These are phyloP conservation scores for Colletotrichum filicis DNA, from an alignment of 2,329 filamentous ascomycete species.

Conservation along the genomic window DNA sequence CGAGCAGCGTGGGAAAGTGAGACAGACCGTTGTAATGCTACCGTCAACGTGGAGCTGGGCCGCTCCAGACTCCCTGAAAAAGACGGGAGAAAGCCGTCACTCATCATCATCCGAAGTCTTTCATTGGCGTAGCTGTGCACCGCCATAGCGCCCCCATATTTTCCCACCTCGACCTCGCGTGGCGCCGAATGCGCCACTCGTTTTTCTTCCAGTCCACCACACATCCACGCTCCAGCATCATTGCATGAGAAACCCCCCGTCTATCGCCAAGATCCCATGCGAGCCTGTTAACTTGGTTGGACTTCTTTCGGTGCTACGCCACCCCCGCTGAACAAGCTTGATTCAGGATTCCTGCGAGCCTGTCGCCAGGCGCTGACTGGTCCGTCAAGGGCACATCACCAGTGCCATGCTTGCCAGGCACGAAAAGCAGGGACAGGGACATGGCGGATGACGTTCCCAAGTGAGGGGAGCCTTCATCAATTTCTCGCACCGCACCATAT, in stretches of 20 bases:
- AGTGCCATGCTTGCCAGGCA: slow-evolving; percentile 21
- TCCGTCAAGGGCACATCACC: not conserved
- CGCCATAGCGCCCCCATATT: slow-evolving; percentile 6
- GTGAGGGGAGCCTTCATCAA: not conserved
- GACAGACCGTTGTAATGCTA: slow-evolving; percentile 18
- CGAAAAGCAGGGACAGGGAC: slow-evolving; percentile 6
- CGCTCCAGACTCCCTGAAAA: not conserved
- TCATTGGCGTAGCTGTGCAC: slow-evolving; percentile 22
- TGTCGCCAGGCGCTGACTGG: slow-evolving; percentile 5
- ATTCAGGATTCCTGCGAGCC: not conserved
- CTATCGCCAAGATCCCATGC: slow-evolving; percentile 16
- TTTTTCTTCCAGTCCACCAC: not conserved
- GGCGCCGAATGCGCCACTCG: slow-evolving; percentile 5
- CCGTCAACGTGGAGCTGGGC: not conserved
- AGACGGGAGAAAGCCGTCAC: not conserved
- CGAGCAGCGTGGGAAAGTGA: not conserved
- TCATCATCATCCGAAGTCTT: not conserved
- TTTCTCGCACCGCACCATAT: not conserved
- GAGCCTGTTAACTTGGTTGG: slow-evolving; percentile 18
- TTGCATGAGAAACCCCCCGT: slow-evolving; percentile 10
- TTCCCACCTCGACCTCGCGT: too few relatives aligned
- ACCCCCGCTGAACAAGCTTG: slow-evolving; percentile 32
- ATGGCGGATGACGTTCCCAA: slow-evolving; percentile 25
- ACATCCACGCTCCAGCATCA: not conserved
- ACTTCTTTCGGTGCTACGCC: slow-evolving; percentile 10